A percentile compares a stretch with the other conserved stretches of the same genome.
Evolutionary conservation across 371 early-diverging fungal genomes (phyloP).

Genomic region (Lichtheimia hyalospora): DNA sequence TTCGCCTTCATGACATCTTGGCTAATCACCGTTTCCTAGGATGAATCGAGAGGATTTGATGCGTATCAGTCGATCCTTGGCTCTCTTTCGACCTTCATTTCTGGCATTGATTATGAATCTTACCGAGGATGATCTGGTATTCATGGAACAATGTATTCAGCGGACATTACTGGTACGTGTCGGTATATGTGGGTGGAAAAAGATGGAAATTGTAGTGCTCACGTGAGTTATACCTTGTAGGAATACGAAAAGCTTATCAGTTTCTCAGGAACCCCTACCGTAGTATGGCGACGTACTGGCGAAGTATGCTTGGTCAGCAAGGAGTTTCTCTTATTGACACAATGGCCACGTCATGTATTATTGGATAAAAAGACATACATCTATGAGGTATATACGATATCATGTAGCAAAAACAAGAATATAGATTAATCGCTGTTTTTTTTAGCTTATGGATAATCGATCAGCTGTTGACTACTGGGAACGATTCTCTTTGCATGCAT

Average conservation of each 20-base stretch:
- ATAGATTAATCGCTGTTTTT: constrained; percentile 8
- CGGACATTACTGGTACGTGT: constrained; percentile 75
- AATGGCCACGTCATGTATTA: constrained; percentile 80
- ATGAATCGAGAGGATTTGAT: constrained; percentile 85
- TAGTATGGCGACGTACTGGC: constrained; percentile 92
- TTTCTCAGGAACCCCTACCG: constrained; percentile 94
- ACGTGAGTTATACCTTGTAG: constrained; percentile 24
- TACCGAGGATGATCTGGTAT: constrained; percentile 85
- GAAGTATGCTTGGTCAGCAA: constrained; percentile 90
- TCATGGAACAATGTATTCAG: constrained; percentile 90
- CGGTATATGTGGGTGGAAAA: constrained; percentile 28
- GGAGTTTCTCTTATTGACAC: constrained; percentile 86
- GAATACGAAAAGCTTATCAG: constrained; percentile 90
- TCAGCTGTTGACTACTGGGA: constrained; percentile 94
- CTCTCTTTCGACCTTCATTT: constrained; percentile 87
- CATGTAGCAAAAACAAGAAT: neutral
- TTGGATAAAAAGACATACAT: constrained; percentile 74
- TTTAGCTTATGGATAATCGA: constrained; percentile 82
- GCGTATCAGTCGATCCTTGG: constrained; percentile 84
- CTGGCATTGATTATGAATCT: constrained; percentile 89
- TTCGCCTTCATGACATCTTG: too few species aligned
- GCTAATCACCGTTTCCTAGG: constrained; percentile 33
- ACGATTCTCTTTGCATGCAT: constrained; percentile 84
- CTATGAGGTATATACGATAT: constrained; percentile 67
- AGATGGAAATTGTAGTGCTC: neutral